These are phyloP conservation scores for Pseudogymnoascus sp. DNA, from an alignment of 2,329 filamentous ascomycete species.

Conservation along the genomic window DNA sequence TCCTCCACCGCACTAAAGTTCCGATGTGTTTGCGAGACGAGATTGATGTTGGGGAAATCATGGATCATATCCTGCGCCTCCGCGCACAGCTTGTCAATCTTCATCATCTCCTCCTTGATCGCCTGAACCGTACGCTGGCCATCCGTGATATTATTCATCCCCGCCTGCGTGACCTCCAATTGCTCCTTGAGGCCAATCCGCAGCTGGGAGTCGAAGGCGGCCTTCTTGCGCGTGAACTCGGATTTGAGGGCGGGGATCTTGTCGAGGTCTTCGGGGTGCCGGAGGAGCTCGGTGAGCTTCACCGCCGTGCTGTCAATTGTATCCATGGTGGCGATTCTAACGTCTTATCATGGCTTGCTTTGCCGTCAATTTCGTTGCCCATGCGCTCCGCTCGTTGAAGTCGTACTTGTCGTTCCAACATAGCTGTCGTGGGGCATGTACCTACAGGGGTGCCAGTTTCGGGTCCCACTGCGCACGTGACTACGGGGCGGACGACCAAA, in stretches of 20 bases:
- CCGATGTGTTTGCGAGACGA: conserved; percentile 87
- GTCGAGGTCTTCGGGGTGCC: conserved; percentile 93
- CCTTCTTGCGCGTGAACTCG: conserved; percentile 92
- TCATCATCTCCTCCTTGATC: conserved; percentile 98
- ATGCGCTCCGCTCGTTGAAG: background rate
- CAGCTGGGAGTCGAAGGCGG: conserved; percentile 82
- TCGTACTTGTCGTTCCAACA: background rate
- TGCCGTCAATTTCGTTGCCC: conserved; percentile 7
- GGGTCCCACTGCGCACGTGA: conserved; percentile 1
- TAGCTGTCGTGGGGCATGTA: conserved; percentile 7
- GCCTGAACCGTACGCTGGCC: conserved; percentile 85
- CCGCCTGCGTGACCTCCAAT: conserved; percentile 86
- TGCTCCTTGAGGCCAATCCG: conserved; percentile 84
- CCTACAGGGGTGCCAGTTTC: conserved; percentile 2
- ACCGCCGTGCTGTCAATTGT: conserved; percentile 30
- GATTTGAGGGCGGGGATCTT: conserved; percentile 85
- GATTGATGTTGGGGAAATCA: conserved; percentile 89
- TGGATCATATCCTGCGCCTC: conserved; percentile 97
- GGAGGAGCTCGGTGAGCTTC: conserved; percentile 86
- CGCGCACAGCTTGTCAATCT: conserved; percentile 94
- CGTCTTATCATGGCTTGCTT: conserved; percentile 7
- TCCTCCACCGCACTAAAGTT: conserved; percentile 92
- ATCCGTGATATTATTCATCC: conserved; percentile 82
- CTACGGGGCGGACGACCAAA: background rate
- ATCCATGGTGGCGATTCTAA: conserved; percentile 18